These are phyloP conservation scores for Mortierella sp. DNA, from an alignment of 371 early-diverging fungal genomes.

Conservation along the genomic window DNA sequence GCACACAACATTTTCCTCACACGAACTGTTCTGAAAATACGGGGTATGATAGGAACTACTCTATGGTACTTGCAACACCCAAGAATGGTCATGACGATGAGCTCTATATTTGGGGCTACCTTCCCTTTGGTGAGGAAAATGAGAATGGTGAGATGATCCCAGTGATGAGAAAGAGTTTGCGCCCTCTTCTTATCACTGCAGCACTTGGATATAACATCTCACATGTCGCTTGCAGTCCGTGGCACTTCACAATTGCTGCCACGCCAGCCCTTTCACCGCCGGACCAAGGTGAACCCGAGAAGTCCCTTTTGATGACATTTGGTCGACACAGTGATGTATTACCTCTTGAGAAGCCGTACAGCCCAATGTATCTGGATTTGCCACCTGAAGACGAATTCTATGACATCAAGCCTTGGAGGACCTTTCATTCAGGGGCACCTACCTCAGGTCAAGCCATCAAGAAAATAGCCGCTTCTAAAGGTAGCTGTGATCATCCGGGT, in stretches of 20 bases:
- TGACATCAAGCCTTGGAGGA: constrained; percentile 49
- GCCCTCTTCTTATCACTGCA: constrained; percentile 45
- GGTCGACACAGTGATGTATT: constrained; percentile 29
- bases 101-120: constrained; percentile 52
- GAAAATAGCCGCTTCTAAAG: constrained; percentile 46
- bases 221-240: constrained; percentile 52
- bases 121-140: constrained; percentile 46
- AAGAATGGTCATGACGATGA: constrained; percentile 49
- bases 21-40: background rate
- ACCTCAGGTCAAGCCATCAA: constrained; percentile 45
- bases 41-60: constrained; percentile 28
- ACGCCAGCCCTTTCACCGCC: constrained; percentile 11
- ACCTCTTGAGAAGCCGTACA: constrained; percentile 47
- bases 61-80: constrained; percentile 40
- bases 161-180: constrained; percentile 46
- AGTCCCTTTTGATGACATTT: constrained; percentile 50
- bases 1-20: no score
- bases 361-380: constrained; percentile 46
- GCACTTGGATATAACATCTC: constrained; percentile 48
- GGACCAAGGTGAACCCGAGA: background rate
- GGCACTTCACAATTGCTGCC: constrained; percentile 52
- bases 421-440: constrained; percentile 31
- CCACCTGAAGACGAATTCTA: constrained; percentile 53
- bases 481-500: background rate
- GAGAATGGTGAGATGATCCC: constrained; percentile 30